Percentiles rank a stretch among this genome's conserved stretches.
Conservation (phyloP, 2,329 filamentous ascomycete genomes). For the Trichoderma afroharzianum region DNA sequence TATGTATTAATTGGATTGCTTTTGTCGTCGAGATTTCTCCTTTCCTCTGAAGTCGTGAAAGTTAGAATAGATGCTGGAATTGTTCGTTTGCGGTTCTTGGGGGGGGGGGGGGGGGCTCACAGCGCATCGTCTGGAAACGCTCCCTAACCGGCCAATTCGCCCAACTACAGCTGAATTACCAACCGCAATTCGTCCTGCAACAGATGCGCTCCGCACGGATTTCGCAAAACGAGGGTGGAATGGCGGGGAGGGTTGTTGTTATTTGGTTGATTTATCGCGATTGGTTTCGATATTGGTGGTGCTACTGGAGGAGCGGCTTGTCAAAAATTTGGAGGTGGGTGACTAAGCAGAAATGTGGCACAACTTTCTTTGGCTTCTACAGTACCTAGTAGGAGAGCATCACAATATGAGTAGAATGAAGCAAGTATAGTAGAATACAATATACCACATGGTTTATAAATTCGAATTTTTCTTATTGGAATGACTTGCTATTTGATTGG, state of each 20-base stretch:
- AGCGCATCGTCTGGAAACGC: background rate
- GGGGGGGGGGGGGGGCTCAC: background rate
- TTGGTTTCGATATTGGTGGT: background rate
- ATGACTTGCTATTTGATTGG: background rate
- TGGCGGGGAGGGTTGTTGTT: background rate
- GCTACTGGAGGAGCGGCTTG: background rate
- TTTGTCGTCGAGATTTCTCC: too few species aligned
- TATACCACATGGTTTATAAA: background rate
- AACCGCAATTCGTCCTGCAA: background rate
- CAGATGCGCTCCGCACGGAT: background rate
- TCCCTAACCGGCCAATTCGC: background rate
- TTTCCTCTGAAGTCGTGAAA: background rate
- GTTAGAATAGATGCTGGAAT: background rate
- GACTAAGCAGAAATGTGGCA: constrained; percentile 12
- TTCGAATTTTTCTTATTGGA: background rate
- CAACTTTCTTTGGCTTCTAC: background rate
- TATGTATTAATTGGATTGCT: background rate
- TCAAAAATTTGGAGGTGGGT: constrained; percentile 17
- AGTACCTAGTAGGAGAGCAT: background rate
- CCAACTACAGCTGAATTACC: background rate
- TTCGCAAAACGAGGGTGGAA: background rate
- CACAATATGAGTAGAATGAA: background rate
- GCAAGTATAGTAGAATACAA: background rate
- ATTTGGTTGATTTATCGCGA: constrained; percentile 3
- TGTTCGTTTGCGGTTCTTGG: background rate